These are phyloP conservation scores for Hemileccinum rubropunctum DNA, from an alignment of 768 basidiomycete species.

Conservation along the genomic window DNA sequence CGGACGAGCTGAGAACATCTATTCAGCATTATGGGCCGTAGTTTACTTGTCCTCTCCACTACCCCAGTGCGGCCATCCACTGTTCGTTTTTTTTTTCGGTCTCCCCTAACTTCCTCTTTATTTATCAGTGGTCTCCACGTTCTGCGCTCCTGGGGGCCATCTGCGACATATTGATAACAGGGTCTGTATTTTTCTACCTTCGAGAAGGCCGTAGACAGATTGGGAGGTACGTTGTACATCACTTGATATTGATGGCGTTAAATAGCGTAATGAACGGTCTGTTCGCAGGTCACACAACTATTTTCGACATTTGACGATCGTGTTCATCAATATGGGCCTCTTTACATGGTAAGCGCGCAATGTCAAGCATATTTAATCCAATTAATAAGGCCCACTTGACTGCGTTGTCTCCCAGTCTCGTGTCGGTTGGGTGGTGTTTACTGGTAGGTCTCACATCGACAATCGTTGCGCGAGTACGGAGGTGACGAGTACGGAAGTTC, in stretches of 20 bases:
- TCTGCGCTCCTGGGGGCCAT: slow-evolving; percentile 27
- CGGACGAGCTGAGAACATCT: background rate
- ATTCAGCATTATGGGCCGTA: background rate
- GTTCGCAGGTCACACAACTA: slow-evolving; percentile 4
- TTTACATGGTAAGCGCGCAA: slow-evolving; percentile 5
- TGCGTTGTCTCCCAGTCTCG: background rate
- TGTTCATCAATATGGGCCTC: slow-evolving; percentile 16
- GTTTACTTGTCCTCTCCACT: background rate
- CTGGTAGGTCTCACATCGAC: background rate
- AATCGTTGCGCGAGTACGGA: background rate
- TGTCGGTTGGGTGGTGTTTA: slow-evolving; percentile 7
- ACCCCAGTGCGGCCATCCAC: background rate
- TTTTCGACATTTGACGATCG: slow-evolving; percentile 10
- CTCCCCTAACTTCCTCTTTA: too few species aligned
- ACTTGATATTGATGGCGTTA: too few species aligned
- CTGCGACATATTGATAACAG: slow-evolving; percentile 18
- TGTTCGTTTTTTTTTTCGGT: too few species aligned
- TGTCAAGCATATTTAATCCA: too few species aligned
- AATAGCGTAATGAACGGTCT: too few species aligned
- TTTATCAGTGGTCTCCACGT: slow-evolving; percentile 13
- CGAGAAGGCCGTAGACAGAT: slow-evolving; percentile 11
- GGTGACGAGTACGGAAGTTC: background rate
- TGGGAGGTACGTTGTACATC: background rate
- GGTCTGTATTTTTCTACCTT: slow-evolving; percentile 21
- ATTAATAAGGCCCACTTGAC: too few species aligned